phyloP scores from a whole-genome alignment of 441 rosid genomes.

The Biscutella auriculata region DNA sequence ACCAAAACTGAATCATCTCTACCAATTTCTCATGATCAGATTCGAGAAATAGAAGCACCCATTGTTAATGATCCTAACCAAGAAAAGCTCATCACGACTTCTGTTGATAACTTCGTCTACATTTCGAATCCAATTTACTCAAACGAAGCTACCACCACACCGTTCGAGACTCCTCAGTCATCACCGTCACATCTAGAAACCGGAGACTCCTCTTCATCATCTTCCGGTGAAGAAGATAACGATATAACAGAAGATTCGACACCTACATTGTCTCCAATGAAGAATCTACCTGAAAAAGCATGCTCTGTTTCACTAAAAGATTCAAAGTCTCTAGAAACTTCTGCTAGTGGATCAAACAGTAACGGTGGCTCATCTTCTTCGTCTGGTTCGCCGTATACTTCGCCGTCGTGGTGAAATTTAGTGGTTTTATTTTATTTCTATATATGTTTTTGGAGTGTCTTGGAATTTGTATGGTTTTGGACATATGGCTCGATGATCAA shows the following conservation, averaged over 20 bases:
- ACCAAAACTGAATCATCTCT: constrained; percentile 19
- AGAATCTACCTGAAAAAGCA: constrained; percentile 63
- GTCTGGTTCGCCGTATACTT: constrained; percentile 52
- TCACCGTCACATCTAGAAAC: constrained; percentile 61
- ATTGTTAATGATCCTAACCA: constrained; percentile 3
- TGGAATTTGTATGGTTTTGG: constrained; percentile 14
- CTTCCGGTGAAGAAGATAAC: constrained; percentile 26
- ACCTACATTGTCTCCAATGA: constrained; percentile 73
- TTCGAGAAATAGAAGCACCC: constrained; percentile 29
- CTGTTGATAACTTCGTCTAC: constrained; percentile 37
- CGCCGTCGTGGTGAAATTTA: constrained; percentile 59
- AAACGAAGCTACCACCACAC: constrained; percentile 37
- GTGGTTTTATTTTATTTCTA: neutral
- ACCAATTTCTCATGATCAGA: constrained; percentile 22
- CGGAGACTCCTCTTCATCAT: constrained; percentile 25
- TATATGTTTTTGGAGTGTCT: neutral
- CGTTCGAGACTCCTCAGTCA: constrained; percentile 69
- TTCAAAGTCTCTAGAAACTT: constrained; percentile 37
- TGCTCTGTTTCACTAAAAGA: constrained; percentile 53
- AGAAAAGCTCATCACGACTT: neutral
- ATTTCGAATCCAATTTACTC: constrained; percentile 76
- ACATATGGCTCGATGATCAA: constrained; percentile 26
- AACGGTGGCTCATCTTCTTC: constrained; percentile 49
- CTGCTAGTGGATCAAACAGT: constrained; percentile 35
- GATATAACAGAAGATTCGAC: constrained; percentile 8